A percentile compares a stretch with the other conserved stretches of the same genome.
These are phyloP conservation scores for Fusarium bulbicola DNA, from an alignment of 2,329 filamentous ascomycete genomes.

Conservation along the genomic window DNA sequence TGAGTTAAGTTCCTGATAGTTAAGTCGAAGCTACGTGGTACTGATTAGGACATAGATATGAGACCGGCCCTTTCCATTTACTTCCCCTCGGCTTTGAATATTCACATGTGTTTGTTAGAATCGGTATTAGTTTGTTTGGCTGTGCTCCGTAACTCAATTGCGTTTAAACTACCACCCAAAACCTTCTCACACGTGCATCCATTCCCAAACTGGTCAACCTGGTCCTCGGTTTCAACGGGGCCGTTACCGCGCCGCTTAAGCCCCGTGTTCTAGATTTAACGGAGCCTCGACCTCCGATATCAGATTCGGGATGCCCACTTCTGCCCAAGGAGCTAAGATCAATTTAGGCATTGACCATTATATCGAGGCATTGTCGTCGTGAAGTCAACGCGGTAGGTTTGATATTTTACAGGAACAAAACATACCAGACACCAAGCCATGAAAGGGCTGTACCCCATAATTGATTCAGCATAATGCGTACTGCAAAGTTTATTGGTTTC, in stretches of 20 bases:
- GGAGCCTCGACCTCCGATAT: conserved; percentile 14
- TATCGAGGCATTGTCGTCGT: background rate
- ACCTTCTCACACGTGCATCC: background rate
- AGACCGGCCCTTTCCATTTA: background rate
- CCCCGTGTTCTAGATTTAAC: conserved; percentile 2
- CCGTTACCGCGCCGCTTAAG: background rate
- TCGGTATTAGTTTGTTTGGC: background rate
- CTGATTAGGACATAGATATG: background rate
- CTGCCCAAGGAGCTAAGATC: background rate
- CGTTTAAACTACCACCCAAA: background rate
- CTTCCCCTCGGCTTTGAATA: background rate
- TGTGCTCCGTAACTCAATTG: background rate
- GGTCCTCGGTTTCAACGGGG: background rate
- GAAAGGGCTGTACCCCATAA: background rate
- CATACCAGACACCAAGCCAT: no score
- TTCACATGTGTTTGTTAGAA: background rate
- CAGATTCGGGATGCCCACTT: background rate
- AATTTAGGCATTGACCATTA: background rate
- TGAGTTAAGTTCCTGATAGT: background rate
- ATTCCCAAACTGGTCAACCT: conserved; percentile 8
- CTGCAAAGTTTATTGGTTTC: background rate
- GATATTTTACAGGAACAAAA: background rate
- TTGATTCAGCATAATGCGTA: background rate
- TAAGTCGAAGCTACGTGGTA: background rate
- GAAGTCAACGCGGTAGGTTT: background rate